phyloP scores from a whole-genome alignment of 176 grass and related monocot genomes.

The Rhynchospora tenuis region DNA sequence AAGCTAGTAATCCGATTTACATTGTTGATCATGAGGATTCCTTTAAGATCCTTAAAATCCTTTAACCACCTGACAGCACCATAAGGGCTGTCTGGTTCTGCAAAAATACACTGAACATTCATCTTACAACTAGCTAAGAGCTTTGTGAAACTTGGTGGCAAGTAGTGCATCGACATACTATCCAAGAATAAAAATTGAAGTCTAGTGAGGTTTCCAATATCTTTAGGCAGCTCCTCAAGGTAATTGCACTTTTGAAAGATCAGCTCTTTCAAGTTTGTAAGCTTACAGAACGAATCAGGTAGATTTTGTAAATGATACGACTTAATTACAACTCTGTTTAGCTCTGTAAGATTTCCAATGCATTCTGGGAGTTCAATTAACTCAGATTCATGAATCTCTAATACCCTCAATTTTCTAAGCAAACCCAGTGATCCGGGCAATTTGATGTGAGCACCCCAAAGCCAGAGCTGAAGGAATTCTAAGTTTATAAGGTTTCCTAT shows the following conservation, averaged over 20 bases:
- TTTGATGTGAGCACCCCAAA: background rate
- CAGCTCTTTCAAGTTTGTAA: constrained; percentile 7
- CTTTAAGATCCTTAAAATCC: constrained; percentile 3
- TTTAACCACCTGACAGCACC: constrained; percentile 8
- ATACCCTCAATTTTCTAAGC: background rate
- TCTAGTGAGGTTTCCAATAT: background rate
- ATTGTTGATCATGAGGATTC: background rate
- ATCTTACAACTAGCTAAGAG: background rate
- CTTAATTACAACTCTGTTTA: background rate
- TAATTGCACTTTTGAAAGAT: background rate
- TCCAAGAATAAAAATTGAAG: background rate
- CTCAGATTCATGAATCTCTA: background rate
- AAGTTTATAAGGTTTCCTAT: constrained; percentile 8
- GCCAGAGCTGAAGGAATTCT: background rate
- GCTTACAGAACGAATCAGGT: constrained; percentile 13
- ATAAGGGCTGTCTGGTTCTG: background rate
- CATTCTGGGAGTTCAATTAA: background rate
- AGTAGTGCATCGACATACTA: background rate
- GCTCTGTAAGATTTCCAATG: constrained; percentile 3
- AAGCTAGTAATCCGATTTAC: background rate
- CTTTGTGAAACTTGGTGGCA: background rate
- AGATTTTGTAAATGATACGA: background rate
- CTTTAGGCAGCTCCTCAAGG: background rate
- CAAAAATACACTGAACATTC: background rate
- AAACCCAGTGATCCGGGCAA: constrained; percentile 3